Evolutionary conservation across 2,329 filamentous ascomycete genomes (phyloP).

Genomic region (Ophiostoma sp.): DNA sequence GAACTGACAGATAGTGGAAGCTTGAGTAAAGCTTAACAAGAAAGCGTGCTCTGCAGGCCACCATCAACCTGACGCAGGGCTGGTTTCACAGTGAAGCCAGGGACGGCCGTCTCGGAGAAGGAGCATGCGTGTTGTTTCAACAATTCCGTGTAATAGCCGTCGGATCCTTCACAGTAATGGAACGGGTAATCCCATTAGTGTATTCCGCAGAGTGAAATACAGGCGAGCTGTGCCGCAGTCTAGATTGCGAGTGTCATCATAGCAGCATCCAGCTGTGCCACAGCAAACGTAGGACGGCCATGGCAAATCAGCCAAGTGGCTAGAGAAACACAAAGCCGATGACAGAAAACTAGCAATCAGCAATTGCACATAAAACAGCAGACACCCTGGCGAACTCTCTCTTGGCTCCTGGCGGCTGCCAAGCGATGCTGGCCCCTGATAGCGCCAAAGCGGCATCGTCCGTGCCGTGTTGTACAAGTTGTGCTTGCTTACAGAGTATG

Average conservation of each 20-base stretch:
- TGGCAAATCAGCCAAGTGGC: background rate
- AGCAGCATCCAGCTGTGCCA: background rate
- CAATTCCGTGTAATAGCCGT: background rate
- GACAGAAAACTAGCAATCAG: background rate
- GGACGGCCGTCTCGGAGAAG: background rate
- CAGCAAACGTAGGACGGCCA: too few species aligned
- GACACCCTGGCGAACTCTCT: background rate
- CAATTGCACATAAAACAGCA: background rate
- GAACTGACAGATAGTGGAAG: background rate
- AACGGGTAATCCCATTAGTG: background rate
- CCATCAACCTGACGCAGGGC: background rate
- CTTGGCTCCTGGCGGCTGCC: background rate
- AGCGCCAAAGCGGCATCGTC: conserved; percentile 9
- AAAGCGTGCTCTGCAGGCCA: background rate
- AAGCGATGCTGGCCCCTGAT: background rate
- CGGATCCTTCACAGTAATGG: background rate
- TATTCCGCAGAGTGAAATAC: background rate
- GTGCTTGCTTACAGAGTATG: background rate
- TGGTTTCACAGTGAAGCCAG: conserved; percentile 1
- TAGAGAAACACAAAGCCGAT: background rate
- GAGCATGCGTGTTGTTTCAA: conserved; percentile 3
- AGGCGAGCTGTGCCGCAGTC: conserved; percentile 8
- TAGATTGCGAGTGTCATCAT: background rate
- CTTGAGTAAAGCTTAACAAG: background rate
- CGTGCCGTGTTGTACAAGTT: background rate